These are phyloP conservation scores for Zoysia matrella DNA, from an alignment of 202 grass and related monocot species.

Conservation along the genomic window DNA sequence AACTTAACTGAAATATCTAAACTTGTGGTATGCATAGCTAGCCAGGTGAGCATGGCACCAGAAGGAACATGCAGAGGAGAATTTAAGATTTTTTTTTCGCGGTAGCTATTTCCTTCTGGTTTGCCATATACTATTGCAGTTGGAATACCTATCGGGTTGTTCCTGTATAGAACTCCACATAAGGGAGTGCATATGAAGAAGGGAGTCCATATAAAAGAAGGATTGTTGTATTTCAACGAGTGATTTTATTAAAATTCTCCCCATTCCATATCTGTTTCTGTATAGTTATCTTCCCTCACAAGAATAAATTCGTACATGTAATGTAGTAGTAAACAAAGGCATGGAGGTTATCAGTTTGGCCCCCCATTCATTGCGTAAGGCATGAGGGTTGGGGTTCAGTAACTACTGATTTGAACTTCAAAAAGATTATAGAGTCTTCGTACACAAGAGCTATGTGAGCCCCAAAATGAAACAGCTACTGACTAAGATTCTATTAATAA, in stretches of 20 bases:
- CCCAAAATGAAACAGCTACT: neutral
- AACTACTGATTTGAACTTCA: neutral
- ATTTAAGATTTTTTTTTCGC: neutral
- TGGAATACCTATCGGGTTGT: neutral
- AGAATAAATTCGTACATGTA: too few species aligned
- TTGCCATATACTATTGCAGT: neutral
- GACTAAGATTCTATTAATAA: constrained; percentile 4
- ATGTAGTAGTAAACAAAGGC: too few species aligned
- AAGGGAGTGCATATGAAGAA: neutral
- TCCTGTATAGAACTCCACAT: neutral
- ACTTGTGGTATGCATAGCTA: neutral
- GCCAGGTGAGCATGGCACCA: neutral
- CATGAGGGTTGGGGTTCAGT: neutral
- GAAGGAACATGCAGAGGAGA: neutral
- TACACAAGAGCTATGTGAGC: neutral
- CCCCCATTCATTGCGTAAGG: too few species aligned
- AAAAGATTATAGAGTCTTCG: neutral
- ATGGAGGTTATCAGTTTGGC: too few species aligned
- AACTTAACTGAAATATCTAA: neutral
- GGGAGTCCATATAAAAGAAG: too few species aligned
- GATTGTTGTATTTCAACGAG: too few species aligned
- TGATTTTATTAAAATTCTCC: too few species aligned
- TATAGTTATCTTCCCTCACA: too few species aligned
- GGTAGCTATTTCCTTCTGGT: neutral
- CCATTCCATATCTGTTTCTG: too few species aligned